Conservation (phyloP, 169 alveolate genomes). For the Cryptosporidium sp. region DNA sequence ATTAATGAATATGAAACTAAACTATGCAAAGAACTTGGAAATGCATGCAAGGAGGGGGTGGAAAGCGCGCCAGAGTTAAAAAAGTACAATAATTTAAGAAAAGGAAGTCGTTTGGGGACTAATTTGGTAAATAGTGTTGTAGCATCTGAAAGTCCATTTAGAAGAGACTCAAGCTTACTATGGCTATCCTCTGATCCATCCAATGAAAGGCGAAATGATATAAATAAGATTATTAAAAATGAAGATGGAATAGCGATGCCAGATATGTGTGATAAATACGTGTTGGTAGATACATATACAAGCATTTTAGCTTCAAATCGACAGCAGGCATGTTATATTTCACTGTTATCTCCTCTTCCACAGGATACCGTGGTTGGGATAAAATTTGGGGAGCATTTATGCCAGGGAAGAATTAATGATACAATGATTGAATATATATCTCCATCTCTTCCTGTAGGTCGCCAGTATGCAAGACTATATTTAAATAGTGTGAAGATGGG, state of each 20-base stretch:
- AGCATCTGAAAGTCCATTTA: constrained; percentile 30
- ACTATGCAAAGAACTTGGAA: background rate
- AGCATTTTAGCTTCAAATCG: constrained; percentile 28
- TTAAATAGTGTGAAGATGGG: constrained; percentile 56
- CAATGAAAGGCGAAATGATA: background rate
- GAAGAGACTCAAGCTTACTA: constrained; percentile 44
- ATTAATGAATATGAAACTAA: constrained; percentile 34
- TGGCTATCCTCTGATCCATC: constrained; percentile 27
- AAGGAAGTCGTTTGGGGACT: background rate
- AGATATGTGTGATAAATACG: constrained; percentile 44
- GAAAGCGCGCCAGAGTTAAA: background rate
- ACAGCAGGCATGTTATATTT: constrained; percentile 50
- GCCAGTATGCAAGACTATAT: constrained; percentile 46
- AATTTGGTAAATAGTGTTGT: constrained; percentile 17
- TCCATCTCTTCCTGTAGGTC: constrained; percentile 56
- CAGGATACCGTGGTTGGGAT: constrained; percentile 57
- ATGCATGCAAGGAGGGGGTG: background rate
- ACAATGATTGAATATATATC: constrained; percentile 52
- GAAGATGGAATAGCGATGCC: constrained; percentile 27
- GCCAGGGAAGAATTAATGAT: constrained; percentile 37
- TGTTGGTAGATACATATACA: constrained; percentile 49
- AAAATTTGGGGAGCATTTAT: constrained; percentile 57
- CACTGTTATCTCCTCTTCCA: constrained; percentile 32
- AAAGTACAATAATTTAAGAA: constrained; percentile 5
- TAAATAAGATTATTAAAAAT: background rate